Evolutionary conservation across 1,284 basidiomycete species (phyloP), one percentile per base, ranked within the genome.

Genomic region (Microbotryum intermedium): DNA sequence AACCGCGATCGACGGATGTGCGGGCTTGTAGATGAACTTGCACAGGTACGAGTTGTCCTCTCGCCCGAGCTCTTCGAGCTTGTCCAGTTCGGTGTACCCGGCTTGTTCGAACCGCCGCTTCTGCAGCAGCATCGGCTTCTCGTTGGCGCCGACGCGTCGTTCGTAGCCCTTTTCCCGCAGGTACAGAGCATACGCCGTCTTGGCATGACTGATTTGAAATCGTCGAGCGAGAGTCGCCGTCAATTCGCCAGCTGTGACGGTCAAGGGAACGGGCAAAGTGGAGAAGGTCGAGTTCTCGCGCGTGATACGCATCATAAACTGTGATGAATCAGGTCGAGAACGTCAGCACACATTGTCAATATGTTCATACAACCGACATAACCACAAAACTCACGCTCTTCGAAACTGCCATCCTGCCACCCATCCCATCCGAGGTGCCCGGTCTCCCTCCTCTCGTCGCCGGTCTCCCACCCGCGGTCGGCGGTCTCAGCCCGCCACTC

Each of bases 1-100:
- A 29, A 57, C 46, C n/a, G 58, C 48, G 30, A 58, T 53, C 23
- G 50, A 42, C 57, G 50, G 58, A 29, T 25, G 79, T 83, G 66
- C 69, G 45, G 72, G 65, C 60, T 72, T 73, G 67, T 73, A 77
- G 50, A 95, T 84, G 72, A 97, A 95, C 70, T 87, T 87, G 73
- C 92, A 82, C 42, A 98, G 77, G 72, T 94, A 93, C 3, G 84
- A 82, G 61, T 95, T 79, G 61, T 92, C 90, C 50, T 89, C 87
- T 26, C 84, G 82, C 1, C 87, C 89, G 23, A 97, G 79, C 43
- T 85, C 80, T 64, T 91, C 87, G 8, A 90, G 76, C 18, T 85
- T 83, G 73, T 99, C 95, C 10, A 82, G 79, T 29, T 69, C 81
- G 48, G 87, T 88, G 72, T 93, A 97, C 0, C 95, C 95, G 7